Base-by-base conservation (phyloP, 176 grass and related monocot species). In the Avena atlantica region DNA sequence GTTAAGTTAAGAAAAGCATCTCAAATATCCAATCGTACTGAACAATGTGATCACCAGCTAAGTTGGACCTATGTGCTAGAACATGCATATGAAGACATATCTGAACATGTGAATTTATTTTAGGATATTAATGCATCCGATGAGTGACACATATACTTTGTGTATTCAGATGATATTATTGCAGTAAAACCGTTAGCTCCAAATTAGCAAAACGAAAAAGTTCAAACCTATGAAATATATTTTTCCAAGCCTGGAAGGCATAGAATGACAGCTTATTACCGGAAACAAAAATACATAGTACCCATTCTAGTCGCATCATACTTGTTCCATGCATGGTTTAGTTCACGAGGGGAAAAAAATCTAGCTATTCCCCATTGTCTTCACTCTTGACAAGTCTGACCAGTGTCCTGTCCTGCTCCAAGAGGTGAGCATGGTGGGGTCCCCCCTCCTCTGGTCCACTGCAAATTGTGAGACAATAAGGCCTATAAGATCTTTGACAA, bases 401-500 rank as follows among this genome's bases (percentile, higher is more conserved):
- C 24, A 51, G 12, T 70, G 53, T 23, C 63, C 52, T 72, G 11
- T 91, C 84, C 40, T 85, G 12, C 40, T 48, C 81, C 44, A 70
- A 70, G 27, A 47, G 60, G 42, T 29, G 78, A 81, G 81, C 68
- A 82, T 81, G 86, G 50, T 52, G 77, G 83, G 60, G 59, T 45
- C 21, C 29, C 71, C 15, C 44, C 44, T 69, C 61, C 12, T 3
- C 17, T 48, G 62, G 76, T 82, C 63, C 70, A 78, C 61, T 78
- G 71, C 82, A 78, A 81, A 85, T 57, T 77, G 78, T 85, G 76
- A 56, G 74, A 23, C 45, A 78, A 71, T 64, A 55, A 86, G 73
- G 6, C 63, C 78, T 53, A 72, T 81, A 57, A 88, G 83, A 91
- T 91, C 83, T 86, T 88, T 86, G 82, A 91, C 36, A 88, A 72